Base-by-base conservation (phyloP, 805 yeast genomes). In the Zygoascus biomembranicola region DNA sequence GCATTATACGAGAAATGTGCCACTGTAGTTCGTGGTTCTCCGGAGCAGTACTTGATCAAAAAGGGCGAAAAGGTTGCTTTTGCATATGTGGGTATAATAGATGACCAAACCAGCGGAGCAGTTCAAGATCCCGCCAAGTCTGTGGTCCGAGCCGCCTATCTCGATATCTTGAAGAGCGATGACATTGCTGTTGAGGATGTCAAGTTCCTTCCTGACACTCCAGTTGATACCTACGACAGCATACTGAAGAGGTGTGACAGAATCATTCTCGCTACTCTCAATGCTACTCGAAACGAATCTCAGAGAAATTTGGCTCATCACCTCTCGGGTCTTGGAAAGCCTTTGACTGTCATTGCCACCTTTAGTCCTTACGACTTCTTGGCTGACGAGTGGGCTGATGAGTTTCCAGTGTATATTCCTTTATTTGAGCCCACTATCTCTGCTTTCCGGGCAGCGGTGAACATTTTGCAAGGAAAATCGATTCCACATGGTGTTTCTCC, bases 221-320 rank as follows among this genome's bases (percentile, higher is more conserved):
- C 77, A 19, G 74, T 82, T 3, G 66, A 73, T n/a, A 61, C 74
- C 14, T 82, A 79, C 59, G 84, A 79, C 61, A 67, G 71, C 23
- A 67, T 77, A 52, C 76, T 79, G 26, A 78, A 75, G 46, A 66
- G 68, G 47, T 68, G 78, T 9, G 75, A 76, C 51, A 74, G 75
- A 13, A 63, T 79, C 35, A 74, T 61, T n/a, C 47, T 61, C 5
- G 53, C 61, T 18, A 59, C 82, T 8, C 77, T 81, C 8, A 82
- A 79, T 57, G 80, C 82, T 6, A 67, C 76, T 11, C 65, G 80
- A 56, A 77, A 79, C 60, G 73, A 77, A 73, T 78, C 76, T 61
- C 84, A 80, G 65, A 75, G 77, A 32, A 79, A 80, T 8, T 72
- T 80, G 16, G 80, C 79, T 19, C 77, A 79, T 58, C 80, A 78